phyloP scores from a whole-genome alignment of 169 alveolate genomes.

The Cryptosporidium parvum region DNA sequence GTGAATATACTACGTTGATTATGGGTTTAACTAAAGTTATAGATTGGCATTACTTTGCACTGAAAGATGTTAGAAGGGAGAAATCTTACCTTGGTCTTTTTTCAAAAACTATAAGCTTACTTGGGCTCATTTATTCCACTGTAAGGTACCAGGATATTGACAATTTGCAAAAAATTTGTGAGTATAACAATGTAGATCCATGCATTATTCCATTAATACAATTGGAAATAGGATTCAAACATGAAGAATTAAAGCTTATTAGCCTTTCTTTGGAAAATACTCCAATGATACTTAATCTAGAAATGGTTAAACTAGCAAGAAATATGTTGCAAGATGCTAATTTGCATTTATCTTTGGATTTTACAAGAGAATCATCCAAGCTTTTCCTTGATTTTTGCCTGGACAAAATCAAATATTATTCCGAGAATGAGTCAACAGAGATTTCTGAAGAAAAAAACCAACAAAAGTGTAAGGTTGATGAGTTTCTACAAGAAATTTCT shows the following conservation, averaged over 20 bases:
- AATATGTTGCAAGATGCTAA: background rate
- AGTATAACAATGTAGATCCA: slow-evolving; percentile 19
- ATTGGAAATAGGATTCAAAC: slow-evolving; percentile 40
- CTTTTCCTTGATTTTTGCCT: slow-evolving; percentile 42
- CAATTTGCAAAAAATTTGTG: slow-evolving; percentile 1
- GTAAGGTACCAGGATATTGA: slow-evolving; percentile 28
- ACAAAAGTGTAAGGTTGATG: background rate
- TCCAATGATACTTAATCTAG: background rate
- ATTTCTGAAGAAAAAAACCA: background rate
- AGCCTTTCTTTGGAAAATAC: slow-evolving; percentile 22
- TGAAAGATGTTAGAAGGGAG: background rate
- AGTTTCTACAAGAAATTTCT: slow-evolving; percentile 23
- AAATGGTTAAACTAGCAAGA: slow-evolving; percentile 13
- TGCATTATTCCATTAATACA: slow-evolving; percentile 39
- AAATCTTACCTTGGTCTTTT: slow-evolving; percentile 27
- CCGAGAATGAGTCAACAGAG: background rate
- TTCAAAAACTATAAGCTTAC: slow-evolving; percentile 28
- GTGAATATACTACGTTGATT: background rate
- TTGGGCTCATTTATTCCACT: slow-evolving; percentile 20
- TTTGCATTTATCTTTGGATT: slow-evolving; percentile 30
- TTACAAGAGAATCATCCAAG: slow-evolving; percentile 14
- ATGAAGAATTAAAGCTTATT: slow-evolving; percentile 22
- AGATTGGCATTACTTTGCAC: slow-evolving; percentile 32
- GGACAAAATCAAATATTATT: slow-evolving; percentile 23
- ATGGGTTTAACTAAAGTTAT: slow-evolving; percentile 1